Base-by-base conservation (phyloP, 768 basidiomycete genomes). In the Peribolospora kevripleyi region DNA sequence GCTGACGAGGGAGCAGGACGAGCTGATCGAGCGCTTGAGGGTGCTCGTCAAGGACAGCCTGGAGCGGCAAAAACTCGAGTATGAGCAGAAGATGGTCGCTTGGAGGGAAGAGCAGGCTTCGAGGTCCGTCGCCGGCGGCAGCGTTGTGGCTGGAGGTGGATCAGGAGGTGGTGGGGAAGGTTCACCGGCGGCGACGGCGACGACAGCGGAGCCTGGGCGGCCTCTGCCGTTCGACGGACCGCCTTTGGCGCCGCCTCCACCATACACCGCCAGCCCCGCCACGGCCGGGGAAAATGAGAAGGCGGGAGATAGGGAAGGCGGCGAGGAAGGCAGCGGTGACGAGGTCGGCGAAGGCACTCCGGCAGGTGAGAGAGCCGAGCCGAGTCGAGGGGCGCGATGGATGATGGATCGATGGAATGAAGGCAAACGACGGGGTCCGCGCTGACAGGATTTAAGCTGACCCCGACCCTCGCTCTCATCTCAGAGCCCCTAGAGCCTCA, bases 51-150 rank as follows among this genome's bases (percentile, higher is more conserved):
- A 75, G 10, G 76, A 76, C 0, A 79, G 79, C 0, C 83, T 82
- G 60, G 61, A 72, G 4, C 78, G 78, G 50, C 81, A 81, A 3
- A 70, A 77, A 58, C 79, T 82, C 60, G 82, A 84, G 61, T 84
- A 80, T 75, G 79, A 70, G 75, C 75, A 68, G 75, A 72, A 57
- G n/a, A 73, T 82, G 3, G 61, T 68, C 25, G 72, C 73, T 7
- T 91, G 84, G 81, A 78, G 80, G 80, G 58, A 42, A 71, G 69
- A 54, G 51, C 55, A 14, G 53, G 6, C 48, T 43, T 51, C 43
- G 41, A 46, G 46, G 7, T 47, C 52, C 41, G 25, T 25, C 25
- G 54, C 14, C 10, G 36, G 25, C 13, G 10, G 10, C 45, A n/a
- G 41, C 42, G 37, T 9, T 2, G 11, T 9, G 38, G 9, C 10